Evolutionary conservation across 2,329 filamentous ascomycete species (phyloP).

Genomic region (Trichoderma harzianum): DNA sequence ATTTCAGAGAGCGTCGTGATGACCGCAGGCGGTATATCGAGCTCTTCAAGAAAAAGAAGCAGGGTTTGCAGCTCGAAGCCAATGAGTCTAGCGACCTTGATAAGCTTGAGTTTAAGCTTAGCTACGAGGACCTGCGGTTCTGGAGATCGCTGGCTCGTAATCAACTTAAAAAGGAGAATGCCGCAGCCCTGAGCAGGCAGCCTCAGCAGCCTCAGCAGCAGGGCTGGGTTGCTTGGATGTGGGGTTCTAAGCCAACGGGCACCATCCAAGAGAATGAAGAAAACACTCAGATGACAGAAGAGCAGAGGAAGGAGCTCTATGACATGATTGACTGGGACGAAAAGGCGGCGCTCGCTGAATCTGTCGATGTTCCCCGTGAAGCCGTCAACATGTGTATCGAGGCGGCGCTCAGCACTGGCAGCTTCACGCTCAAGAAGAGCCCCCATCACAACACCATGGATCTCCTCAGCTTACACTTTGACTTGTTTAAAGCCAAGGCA

Average conservation of each 20-base stretch:
- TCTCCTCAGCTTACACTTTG: slow-evolving; percentile 87
- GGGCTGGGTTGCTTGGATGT: slow-evolving; percentile 89
- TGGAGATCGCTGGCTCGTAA: slow-evolving; percentile 94
- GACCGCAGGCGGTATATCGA: slow-evolving; percentile 86
- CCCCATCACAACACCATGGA: slow-evolving; percentile 60
- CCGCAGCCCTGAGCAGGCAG: slow-evolving; percentile 72
- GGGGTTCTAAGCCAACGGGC: slow-evolving; percentile 71
- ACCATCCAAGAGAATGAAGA: slow-evolving; percentile 60
- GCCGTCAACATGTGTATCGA: slow-evolving; percentile 91
- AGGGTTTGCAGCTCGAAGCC: slow-evolving; percentile 65
- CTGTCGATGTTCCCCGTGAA: slow-evolving; percentile 85
- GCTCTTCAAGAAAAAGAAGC: slow-evolving; percentile 91
- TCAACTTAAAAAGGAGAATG: slow-evolving; percentile 91
- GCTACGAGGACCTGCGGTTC: slow-evolving; percentile 93
- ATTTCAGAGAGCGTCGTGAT: slow-evolving; percentile 88
- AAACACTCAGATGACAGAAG: slow-evolving; percentile 85
- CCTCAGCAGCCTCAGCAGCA: slow-evolving; percentile 62
- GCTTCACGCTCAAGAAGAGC: slow-evolving; percentile 87
- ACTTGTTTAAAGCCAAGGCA: slow-evolving; percentile 87
- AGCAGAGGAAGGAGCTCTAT: slow-evolving; percentile 94
- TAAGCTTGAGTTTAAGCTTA: slow-evolving; percentile 78
- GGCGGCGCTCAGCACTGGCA: slow-evolving; percentile 88
- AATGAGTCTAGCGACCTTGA: slow-evolving; percentile 71
- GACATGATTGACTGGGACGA: slow-evolving; percentile 98
- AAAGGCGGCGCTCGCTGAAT: slow-evolving; percentile 82